Base-by-base conservation (phyloP, 2,329 filamentous ascomycete species). In the Cytospora chrysosperma region DNA sequence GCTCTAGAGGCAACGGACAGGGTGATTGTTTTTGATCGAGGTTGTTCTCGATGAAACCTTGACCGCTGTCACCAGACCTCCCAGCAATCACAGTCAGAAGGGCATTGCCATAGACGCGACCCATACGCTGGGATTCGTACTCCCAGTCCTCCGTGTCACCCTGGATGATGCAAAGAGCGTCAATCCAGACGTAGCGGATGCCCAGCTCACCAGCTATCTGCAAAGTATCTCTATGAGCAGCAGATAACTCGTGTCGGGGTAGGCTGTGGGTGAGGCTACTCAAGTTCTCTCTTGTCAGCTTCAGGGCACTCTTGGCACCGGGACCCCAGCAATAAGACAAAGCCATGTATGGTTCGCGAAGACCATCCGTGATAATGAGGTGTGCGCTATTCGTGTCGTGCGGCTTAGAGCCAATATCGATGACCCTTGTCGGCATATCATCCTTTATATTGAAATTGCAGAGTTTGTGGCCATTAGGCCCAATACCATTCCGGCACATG, bases 121-220 rank as follows among this genome's bases (percentile, higher is more conserved):
- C 49, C 49, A 51, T 51, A 24, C 26, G 21, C 26, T 3, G 21
- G 4, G 49, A 51, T 8, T 66, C 62, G 6, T 13, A 15, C 0
- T 59, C 28, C n/a, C 62, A 59, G 19, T 63, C 51, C 10, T 52
- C 57, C 1, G n/a, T 2, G 52, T 69, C 62, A 24, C 69, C 58
- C 56, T 72, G 70, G 15, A 69, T 43, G 50, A 72, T 67, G 43
- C 69, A 72, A 4, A 70, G 61, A 4, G 64, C 50, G 54, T 72
- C 70, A 6, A 71, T 65, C 70, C 70, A 71, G 2, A 70, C 63
- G 47, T 70, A 70, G 3, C 61, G 52, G n/a, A 62, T 21, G 4
- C 64, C 66, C 9, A 70, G 28, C n/a, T 58, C 56, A 13, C 40
- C 54, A 19, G 59, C 43, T 4, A 68, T 17, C 27, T 43, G 40